phyloP scores from a whole-genome alignment of 1,139 yeast species.

The Lodderomyces oxycetoniae region DNA sequence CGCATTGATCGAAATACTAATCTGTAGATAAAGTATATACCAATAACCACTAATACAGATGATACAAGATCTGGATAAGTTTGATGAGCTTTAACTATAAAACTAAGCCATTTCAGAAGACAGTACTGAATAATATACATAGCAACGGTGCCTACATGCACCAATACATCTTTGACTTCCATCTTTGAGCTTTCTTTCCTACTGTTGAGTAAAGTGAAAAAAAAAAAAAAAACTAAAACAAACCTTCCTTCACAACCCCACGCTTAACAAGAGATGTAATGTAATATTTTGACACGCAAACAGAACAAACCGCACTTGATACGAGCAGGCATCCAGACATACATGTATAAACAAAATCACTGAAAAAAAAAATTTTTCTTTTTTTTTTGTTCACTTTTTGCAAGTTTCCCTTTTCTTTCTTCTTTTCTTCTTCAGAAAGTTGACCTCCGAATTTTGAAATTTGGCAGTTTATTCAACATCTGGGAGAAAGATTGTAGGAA shows the following conservation, averaged over 20 bases:
- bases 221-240: too few relatives aligned
- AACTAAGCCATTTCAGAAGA: slow-evolving; percentile 13
- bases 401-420: slow-evolving; percentile 10
- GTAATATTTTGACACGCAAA: too few relatives aligned
- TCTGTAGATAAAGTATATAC: slow-evolving; percentile 22
- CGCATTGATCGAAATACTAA: slow-evolving; percentile 18
- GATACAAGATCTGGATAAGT: slow-evolving; percentile 26
- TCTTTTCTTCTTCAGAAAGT: slow-evolving; percentile 29
- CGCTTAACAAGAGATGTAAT: too few relatives aligned
- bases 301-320: too few relatives aligned
- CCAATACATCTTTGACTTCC: background rate
- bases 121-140: background rate
- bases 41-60: slow-evolving; percentile 17
- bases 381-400: slow-evolving; percentile 5
- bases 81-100: slow-evolving; percentile 17
- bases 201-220: background rate
- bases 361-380: slow-evolving; percentile 1
- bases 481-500: slow-evolving; percentile 10
- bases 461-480: slow-evolving; percentile 22
- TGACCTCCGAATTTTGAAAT: slow-evolving; percentile 35
- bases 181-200: too few relatives aligned
- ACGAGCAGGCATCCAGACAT: background rate
- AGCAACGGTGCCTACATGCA: background rate
- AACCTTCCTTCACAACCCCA: too few relatives aligned
- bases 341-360: background rate